Percentiles rank a stretch among this genome's conserved stretches.
Conservation (phyloP, 495 filamentous ascomycete genomes). For the Delitschia confertaspora region DNA sequence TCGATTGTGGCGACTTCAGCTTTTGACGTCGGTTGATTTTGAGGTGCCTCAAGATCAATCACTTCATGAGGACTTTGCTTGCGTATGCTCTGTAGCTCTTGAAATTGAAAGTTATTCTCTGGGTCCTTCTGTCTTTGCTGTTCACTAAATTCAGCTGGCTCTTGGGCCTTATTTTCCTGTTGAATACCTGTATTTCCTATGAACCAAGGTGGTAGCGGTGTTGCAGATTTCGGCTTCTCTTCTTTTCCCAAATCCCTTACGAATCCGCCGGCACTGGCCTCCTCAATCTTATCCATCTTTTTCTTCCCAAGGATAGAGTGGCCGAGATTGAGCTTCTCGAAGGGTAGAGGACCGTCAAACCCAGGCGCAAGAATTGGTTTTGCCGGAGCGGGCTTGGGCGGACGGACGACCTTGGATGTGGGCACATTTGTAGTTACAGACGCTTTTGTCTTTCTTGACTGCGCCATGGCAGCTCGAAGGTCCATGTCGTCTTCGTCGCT, state of each 20-base stretch:
- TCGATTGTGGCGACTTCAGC: slow-evolving; percentile 32
- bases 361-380: slow-evolving; percentile 38
- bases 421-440: slow-evolving; percentile 20
- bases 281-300: slow-evolving; percentile 35
- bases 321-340: slow-evolving; percentile 71
- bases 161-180: slow-evolving; percentile 33
- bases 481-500: slow-evolving; percentile 57
- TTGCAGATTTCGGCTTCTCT: slow-evolving; percentile 45
- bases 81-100: slow-evolving; percentile 37
- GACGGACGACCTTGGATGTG: slow-evolving; percentile 14
- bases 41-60: slow-evolving; percentile 32
- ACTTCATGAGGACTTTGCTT: slow-evolving; percentile 30
- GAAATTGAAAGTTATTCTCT: slow-evolving; percentile 30
- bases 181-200: slow-evolving; percentile 37
- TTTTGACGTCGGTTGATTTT: slow-evolving; percentile 7
- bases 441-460: slow-evolving; percentile 37
- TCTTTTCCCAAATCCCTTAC: slow-evolving; percentile 39
- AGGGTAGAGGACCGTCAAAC: slow-evolving; percentile 78
- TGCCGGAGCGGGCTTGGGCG: slow-evolving; percentile 6
- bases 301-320: slow-evolving; percentile 49
- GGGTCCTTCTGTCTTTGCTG: slow-evolving; percentile 21
- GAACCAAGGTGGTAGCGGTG: slow-evolving; percentile 84
- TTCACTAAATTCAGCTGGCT: slow-evolving; percentile 29
- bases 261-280: slow-evolving; percentile 63
- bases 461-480: slow-evolving; percentile 49